Percentiles rank a stretch among this genome's conserved stretches.
phyloP scores from a whole-genome alignment of 139 green algal species.

The Coelastrella sp. region DNA sequence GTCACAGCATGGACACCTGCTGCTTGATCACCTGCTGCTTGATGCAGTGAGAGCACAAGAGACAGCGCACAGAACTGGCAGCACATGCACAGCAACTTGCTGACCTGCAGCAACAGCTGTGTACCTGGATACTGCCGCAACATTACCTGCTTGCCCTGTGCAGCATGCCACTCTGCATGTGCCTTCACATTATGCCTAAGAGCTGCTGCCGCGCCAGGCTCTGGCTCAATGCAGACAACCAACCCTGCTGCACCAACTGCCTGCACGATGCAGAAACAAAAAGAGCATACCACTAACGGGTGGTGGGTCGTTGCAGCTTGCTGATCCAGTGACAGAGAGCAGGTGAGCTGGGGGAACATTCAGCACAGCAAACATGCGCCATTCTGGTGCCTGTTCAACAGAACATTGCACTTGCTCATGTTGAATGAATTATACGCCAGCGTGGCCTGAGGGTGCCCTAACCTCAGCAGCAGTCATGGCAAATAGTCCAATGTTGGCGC shows the following conservation, averaged over 20 bases:
- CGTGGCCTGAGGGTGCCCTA: not conserved
- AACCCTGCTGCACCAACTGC: not conserved
- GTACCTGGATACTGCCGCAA: too few relatives aligned
- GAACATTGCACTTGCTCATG: not conserved
- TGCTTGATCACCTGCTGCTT: too few relatives aligned
- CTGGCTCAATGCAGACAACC: constrained; percentile 10
- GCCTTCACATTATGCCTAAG: constrained; percentile 19
- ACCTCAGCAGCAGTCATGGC: constrained; percentile 45
- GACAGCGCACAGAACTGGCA: too few relatives aligned
- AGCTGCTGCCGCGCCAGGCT: constrained; percentile 8
- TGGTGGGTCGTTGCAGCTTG: too few relatives aligned
- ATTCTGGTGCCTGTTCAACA: not conserved
- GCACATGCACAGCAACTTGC: not conserved
- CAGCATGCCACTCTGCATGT: not conserved
- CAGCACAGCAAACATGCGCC: not conserved
- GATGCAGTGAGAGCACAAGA: not conserved
- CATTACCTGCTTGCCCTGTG: not conserved
- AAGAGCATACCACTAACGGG: not conserved
- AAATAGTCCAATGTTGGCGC: constrained; percentile 71
- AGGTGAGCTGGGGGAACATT: not conserved
- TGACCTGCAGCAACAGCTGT: too few relatives aligned
- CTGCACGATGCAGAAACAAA: constrained; percentile 1
- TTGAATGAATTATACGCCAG: not conserved
- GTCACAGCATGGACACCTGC: too few relatives aligned
- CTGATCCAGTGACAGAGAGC: too few relatives aligned